phyloP scores from a whole-genome alignment of 805 yeast genomes.

The Kazachstania taianensis region DNA sequence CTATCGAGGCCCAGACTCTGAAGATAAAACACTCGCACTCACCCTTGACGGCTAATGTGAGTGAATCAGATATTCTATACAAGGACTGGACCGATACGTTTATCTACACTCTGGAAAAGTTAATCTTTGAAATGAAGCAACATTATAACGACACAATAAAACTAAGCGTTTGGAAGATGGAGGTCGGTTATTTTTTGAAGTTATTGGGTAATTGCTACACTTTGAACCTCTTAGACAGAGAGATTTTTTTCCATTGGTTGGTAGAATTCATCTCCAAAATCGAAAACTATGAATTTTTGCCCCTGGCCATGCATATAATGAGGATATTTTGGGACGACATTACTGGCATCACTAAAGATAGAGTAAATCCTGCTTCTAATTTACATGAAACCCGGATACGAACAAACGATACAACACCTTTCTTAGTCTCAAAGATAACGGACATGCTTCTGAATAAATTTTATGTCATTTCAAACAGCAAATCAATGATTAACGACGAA shows the following conservation, averaged over 20 bases:
- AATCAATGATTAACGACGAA: slow-evolving; percentile 29
- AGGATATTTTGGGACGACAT: slow-evolving; percentile 67
- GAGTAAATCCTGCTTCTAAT: slow-evolving; percentile 14
- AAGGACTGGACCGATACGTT: slow-evolving; percentile 89
- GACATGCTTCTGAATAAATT: slow-evolving; percentile 47
- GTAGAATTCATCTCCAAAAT: slow-evolving; percentile 40
- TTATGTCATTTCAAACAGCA: slow-evolving; percentile 28
- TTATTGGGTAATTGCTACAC: slow-evolving; percentile 56
- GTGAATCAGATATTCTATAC: slow-evolving; percentile 38
- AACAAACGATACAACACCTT: slow-evolving; percentile 12
- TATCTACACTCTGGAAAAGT: slow-evolving; percentile 36
- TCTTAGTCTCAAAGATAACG: slow-evolving; percentile 53
- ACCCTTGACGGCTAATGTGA: neutral
- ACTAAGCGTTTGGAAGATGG: slow-evolving; percentile 33
- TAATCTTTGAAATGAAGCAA: slow-evolving; percentile 27
- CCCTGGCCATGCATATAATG: slow-evolving; percentile 42
- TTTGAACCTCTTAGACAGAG: slow-evolving; percentile 56
- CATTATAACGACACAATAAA: slow-evolving; percentile 22
- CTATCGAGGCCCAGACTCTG: slow-evolving; percentile 45
- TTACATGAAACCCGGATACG: neutral
- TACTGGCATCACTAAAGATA: slow-evolving; percentile 21
- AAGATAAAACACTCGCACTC: slow-evolving; percentile 8
- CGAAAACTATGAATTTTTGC: slow-evolving; percentile 33
- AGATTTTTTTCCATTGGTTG: slow-evolving; percentile 53
- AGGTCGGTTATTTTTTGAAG: slow-evolving; percentile 49